Base-by-base conservation (phyloP, 2,329 filamentous ascomycete genomes). In the Aspergillus awamori region DNA sequence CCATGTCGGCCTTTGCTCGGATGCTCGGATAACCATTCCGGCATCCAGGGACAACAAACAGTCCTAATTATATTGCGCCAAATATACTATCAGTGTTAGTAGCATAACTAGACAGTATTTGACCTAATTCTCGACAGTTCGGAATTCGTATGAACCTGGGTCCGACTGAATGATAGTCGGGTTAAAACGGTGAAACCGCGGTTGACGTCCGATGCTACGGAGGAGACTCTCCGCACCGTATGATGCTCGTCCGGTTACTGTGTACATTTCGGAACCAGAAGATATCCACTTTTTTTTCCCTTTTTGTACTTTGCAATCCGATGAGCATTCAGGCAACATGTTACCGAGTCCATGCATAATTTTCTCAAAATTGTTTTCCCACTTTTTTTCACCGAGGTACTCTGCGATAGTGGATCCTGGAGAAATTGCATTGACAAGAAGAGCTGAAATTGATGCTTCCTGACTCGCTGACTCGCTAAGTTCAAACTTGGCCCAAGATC, bases 191-290 rank as follows among this genome's bases (percentile, higher is more conserved):
- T 60, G 57, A 57, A 60, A 48, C 60, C 33, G 55, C 48, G 57
- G 60, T 55, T 57, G 57, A 48, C 41, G 30, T 49, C 45, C 57
- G 20, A 38, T 49, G 45, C 45, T 30, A 17, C 45, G 45, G 49
- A 22, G 30, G 22, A 36, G n/a, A 24, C 49, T 55, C 52, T 58
- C 52, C 60, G 39, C 53, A 60, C 57, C 60, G 60, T 62, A 62
- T 60, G 60, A 60, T 60, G 47, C 33, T 60, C 36, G 36, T 38
- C 45, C 48, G 11, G 5, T 13, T 13, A 36, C 2, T 36, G 33
- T 36, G 33, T 36, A 45, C 10, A 24, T 13, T 22, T 22, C 41
- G 41, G 20, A 45, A 8, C 41, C 13, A 13, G 20, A 22, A 15
- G 20, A 24, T 45, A 24, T 45, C 41, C 41, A 24, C 10, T 45